These are phyloP conservation scores for Miscanthus sacchariflorus DNA, from an alignment of 202 grass and related monocot genomes.

Conservation along the genomic window DNA sequence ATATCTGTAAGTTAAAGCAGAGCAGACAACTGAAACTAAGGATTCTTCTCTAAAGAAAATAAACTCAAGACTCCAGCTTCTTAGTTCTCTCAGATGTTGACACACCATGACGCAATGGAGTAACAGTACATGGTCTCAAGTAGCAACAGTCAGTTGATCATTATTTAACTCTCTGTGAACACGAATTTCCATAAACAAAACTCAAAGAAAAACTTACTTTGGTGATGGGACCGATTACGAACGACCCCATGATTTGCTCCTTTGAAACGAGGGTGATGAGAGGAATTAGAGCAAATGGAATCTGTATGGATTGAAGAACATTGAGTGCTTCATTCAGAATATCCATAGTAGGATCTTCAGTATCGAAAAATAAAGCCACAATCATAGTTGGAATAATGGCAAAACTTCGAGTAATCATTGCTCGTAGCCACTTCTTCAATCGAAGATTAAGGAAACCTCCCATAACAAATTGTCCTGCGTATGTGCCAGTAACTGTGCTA, in stretches of 20 bases:
- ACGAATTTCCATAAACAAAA: conserved; percentile 25
- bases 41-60: background rate
- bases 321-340: conserved; percentile 88
- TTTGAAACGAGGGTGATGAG: conserved; percentile 91
- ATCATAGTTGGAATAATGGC: conserved; percentile 95
- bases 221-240: conserved; percentile 77
- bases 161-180: background rate
- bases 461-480: conserved; percentile 96
- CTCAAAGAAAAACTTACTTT: conserved; percentile 64
- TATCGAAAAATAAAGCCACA: conserved; percentile 89
- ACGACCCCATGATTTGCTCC: conserved; percentile 88
- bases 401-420: conserved; percentile 88
- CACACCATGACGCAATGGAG: background rate
- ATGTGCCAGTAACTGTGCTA: conserved; percentile 95
- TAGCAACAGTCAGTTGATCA: background rate
- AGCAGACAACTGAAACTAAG: conserved; percentile 15
- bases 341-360: conserved; percentile 89
- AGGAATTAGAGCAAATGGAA: conserved; percentile 96
- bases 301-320: conserved; percentile 96
- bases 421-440: conserved; percentile 92
- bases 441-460: conserved; percentile 96
- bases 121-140: conserved; percentile 10
- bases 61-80: background rate
- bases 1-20: conserved; percentile 19
- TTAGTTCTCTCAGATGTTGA: conserved; percentile 1